phyloP scores from a whole-genome alignment of 495 filamentous ascomycete genomes.

The Gamarada debralockiae region DNA sequence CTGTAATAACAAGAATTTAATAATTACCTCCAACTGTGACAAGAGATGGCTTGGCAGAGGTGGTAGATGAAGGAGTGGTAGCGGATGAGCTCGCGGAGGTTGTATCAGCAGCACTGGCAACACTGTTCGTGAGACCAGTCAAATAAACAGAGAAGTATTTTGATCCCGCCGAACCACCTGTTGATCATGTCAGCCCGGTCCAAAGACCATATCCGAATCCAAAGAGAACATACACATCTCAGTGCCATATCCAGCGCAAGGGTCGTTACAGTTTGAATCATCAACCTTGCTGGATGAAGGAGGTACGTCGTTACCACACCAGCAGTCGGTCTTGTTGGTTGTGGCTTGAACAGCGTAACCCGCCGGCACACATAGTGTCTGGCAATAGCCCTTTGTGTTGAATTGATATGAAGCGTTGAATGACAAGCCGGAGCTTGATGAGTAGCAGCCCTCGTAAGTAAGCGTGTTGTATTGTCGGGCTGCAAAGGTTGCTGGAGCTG shows the following conservation, averaged over 20 bases:
- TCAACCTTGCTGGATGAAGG: constrained; percentile 39
- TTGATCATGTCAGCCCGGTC: constrained; percentile 27
- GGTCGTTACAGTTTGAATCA: constrained; percentile 47
- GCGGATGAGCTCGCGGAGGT: constrained; percentile 8
- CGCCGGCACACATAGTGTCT: constrained; percentile 29
- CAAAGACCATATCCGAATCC: background rate
- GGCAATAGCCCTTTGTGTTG: constrained; percentile 38
- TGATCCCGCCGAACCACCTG: constrained; percentile 47
- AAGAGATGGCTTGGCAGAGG: constrained; percentile 12
- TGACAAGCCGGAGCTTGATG: constrained; percentile 26
- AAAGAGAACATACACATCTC: constrained; percentile 53
- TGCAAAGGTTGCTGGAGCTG: background rate
- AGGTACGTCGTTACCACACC: constrained; percentile 58
- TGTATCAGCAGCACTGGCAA: constrained; percentile 12
- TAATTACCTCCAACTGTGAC: constrained; percentile 25
- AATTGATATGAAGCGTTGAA: constrained; percentile 30
- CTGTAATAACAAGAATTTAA: no score
- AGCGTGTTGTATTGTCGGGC: constrained; percentile 6
- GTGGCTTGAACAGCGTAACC: constrained; percentile 36
- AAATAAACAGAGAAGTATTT: constrained; percentile 44
- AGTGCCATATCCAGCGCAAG: constrained; percentile 50
- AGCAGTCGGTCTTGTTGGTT: constrained; percentile 46
- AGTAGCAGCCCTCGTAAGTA: constrained; percentile 39
- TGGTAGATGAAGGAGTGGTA: constrained; percentile 9
- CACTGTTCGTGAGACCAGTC: constrained; percentile 26